These are phyloP conservation scores for Chenopodium quinoa DNA, from an alignment of 148 eudicot genomes.

Conservation along the genomic window DNA sequence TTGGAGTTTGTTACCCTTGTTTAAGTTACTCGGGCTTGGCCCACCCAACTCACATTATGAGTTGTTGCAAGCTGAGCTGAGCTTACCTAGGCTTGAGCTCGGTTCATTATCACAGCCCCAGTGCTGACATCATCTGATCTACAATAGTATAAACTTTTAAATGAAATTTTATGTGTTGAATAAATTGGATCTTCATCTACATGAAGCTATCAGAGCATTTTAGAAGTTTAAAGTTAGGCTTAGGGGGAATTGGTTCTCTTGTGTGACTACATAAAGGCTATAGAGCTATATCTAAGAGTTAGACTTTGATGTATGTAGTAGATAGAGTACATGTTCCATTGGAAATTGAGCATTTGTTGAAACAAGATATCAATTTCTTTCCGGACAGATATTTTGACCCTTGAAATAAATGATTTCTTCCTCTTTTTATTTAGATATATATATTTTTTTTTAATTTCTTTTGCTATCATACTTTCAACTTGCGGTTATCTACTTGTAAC, in stretches of 20 bases:
- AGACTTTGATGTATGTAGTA: neutral
- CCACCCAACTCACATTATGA: neutral
- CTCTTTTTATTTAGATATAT: neutral
- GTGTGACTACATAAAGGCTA: neutral
- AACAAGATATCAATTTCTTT: too few species aligned
- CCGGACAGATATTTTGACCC: too few species aligned
- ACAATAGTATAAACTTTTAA: too few species aligned
- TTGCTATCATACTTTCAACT: neutral
- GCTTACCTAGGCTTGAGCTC: too few species aligned
- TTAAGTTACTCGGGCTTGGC: neutral
- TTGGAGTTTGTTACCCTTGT: neutral
- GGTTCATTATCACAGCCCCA: too few species aligned
- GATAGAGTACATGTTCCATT: neutral
- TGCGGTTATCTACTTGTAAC: neutral
- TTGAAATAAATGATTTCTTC: neutral
- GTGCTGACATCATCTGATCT: too few species aligned
- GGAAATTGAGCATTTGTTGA: neutral
- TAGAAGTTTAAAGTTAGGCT: neutral
- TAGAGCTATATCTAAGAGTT: neutral
- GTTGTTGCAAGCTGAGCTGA: neutral
- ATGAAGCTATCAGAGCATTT: neutral
- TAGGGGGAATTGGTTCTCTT: neutral
- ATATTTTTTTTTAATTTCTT: too few species aligned
- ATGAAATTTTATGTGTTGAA: neutral
- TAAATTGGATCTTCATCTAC: neutral